These are phyloP conservation scores for Russula vinacea DNA, from an alignment of 768 basidiomycete genomes.

Conservation along the genomic window DNA sequence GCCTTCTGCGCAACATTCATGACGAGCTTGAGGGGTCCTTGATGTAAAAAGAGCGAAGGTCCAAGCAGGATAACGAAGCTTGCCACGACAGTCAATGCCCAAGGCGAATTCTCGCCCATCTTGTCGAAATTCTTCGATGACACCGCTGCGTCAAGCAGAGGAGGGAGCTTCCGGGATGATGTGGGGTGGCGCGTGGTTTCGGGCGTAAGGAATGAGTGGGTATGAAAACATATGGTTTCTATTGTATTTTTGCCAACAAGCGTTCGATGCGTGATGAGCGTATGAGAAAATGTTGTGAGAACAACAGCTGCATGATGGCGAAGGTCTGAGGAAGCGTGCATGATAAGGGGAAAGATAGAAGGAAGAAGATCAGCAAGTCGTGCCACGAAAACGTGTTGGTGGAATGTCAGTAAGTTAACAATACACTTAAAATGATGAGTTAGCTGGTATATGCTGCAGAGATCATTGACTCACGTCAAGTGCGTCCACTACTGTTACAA, in stretches of 20 bases:
- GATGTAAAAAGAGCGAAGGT: constrained; percentile 19
- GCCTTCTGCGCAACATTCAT: constrained; percentile 19
- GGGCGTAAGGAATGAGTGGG: constrained; percentile 20
- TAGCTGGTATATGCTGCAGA: not conserved
- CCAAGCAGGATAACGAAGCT: constrained; percentile 22
- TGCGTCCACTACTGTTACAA: constrained; percentile 21
- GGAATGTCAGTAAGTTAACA: constrained; percentile 15
- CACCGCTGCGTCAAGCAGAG: constrained; percentile 18
- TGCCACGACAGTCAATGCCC: constrained; percentile 20
- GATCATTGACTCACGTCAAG: constrained; percentile 9
- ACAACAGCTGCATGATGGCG: constrained; percentile 18
- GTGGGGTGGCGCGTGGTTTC: constrained; percentile 26
- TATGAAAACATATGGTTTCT: constrained; percentile 18
- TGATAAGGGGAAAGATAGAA: constrained; percentile 17
- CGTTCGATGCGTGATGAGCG: constrained; percentile 10
- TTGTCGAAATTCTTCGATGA: constrained; percentile 4
- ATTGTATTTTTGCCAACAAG: constrained; percentile 6
- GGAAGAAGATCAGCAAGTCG: constrained; percentile 17
- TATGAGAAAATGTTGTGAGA: constrained; percentile 20
- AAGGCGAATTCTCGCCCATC: constrained; percentile 19
- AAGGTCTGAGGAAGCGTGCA: constrained; percentile 20
- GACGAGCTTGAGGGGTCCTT: constrained; percentile 22
- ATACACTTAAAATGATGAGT: constrained; percentile 15
- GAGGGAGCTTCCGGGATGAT: constrained; percentile 21
- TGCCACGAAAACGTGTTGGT: constrained; percentile 12